These are phyloP conservation scores for Xylariaceae sp. DNA, from an alignment of 2,329 filamentous ascomycete genomes.

Conservation along the genomic window DNA sequence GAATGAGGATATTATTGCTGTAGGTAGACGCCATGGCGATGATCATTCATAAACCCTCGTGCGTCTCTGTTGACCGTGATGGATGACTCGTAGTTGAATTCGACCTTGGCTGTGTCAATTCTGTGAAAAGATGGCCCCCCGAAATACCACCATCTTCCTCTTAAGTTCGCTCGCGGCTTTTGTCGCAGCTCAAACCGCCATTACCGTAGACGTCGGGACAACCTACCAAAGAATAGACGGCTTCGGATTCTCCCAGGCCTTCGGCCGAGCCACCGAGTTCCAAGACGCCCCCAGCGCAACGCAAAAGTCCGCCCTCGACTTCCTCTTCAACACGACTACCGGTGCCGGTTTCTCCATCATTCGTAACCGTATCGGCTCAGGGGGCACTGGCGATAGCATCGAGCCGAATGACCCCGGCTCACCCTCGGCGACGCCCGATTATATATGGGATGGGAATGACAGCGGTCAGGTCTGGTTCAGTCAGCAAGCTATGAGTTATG, in stretches of 20 bases:
- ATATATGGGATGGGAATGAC: constrained; percentile 43
- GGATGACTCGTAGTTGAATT: too few species aligned
- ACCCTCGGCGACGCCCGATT: constrained; percentile 37
- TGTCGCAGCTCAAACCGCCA: constrained; percentile 18
- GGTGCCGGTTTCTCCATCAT: constrained; percentile 47
- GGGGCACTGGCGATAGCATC: constrained; percentile 26
- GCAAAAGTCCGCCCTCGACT: constrained; percentile 37
- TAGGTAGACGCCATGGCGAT: background rate
- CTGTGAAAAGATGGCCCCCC: constrained; percentile 2
- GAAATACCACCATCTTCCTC: constrained; percentile 1
- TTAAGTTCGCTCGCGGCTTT: constrained; percentile 12
- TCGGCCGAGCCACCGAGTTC: constrained; percentile 39
- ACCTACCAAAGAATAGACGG: constrained; percentile 39
- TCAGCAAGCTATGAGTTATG: constrained; percentile 41
- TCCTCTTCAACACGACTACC: constrained; percentile 39
- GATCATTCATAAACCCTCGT: background rate
- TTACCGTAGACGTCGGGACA: constrained; percentile 27
- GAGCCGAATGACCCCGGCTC: constrained; percentile 40
- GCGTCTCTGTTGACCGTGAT: background rate
- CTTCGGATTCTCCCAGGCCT: constrained; percentile 45
- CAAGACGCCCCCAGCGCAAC: constrained; percentile 30
- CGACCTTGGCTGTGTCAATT: background rate
- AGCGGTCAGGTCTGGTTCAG: constrained; percentile 47
- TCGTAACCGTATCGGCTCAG: constrained; percentile 42
- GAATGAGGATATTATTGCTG: background rate